Percentiles rank a stretch among this genome's conserved stretches.
phyloP scores from a whole-genome alignment of 768 basidiomycete genomes.

The Lactarius psammicola region DNA sequence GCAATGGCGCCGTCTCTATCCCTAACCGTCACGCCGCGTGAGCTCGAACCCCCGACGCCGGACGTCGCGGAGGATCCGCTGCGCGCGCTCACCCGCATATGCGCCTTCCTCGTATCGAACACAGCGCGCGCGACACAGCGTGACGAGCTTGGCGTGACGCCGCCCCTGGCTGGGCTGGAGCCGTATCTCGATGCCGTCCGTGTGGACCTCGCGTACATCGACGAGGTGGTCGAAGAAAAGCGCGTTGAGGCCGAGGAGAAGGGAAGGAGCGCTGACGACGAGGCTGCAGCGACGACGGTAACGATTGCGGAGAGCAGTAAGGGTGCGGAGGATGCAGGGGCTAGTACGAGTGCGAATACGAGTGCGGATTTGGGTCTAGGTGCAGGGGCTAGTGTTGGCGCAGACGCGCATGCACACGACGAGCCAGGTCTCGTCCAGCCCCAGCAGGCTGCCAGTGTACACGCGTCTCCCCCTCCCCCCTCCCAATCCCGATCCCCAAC shows the following conservation, averaged over 20 bases:
- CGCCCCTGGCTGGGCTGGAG: constrained; percentile 19
- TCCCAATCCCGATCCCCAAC: not conserved
- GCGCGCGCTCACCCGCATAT: constrained; percentile 12
- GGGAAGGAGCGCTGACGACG: not conserved
- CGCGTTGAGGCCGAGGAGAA: not conserved
- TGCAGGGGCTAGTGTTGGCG: not conserved
- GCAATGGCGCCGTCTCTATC: not conserved
- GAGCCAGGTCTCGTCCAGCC: constrained; percentile 12
- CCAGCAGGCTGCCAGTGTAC: constrained; percentile 2
- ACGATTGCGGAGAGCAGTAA: not conserved
- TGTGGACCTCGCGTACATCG: constrained; percentile 13
- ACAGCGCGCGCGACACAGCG: constrained; percentile 9
- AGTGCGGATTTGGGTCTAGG: not conserved
- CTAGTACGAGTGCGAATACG: not conserved
- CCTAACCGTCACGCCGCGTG: constrained; percentile 19
- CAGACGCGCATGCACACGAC: constrained; percentile 1
- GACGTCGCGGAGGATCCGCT: constrained; percentile 22
- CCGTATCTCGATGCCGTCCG: constrained; percentile 8
- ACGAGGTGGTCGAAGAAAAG: not conserved
- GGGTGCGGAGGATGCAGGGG: not conserved
- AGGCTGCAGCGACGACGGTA: not conserved
- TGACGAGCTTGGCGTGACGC: constrained; percentile 8
- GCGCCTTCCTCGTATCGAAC: constrained; percentile 13
- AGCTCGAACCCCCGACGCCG: constrained; percentile 20
- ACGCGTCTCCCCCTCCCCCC: not conserved